Conservation (phyloP, 371 early-diverging fungal genomes). For the Saksenaea vasiformis region DNA sequence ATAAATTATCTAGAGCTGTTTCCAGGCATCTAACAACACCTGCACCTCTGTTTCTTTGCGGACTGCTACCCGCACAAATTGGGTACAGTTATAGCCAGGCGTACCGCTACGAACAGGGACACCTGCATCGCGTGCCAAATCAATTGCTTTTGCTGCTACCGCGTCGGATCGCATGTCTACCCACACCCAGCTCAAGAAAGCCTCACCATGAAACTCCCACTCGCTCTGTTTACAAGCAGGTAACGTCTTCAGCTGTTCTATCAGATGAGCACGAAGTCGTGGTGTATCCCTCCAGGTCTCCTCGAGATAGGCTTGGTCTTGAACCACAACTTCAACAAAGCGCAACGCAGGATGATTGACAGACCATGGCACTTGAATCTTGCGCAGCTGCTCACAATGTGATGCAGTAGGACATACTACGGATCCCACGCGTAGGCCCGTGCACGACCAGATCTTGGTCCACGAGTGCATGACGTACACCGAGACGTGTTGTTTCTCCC, state of each 20-base stretch:
- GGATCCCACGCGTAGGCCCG: conserved; percentile 85
- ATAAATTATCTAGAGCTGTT: conserved; percentile 40
- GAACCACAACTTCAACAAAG: conserved; percentile 77
- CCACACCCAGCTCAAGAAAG: conserved; percentile 88
- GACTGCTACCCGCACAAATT: conserved; percentile 80
- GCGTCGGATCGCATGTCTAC: conserved; percentile 61
- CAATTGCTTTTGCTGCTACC: conserved; percentile 62
- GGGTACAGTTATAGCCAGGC: conserved; percentile 76
- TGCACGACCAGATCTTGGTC: conserved; percentile 92
- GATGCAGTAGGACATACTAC: conserved; percentile 77
- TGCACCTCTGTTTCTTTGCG: conserved; percentile 66
- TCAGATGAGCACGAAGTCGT: conserved; percentile 62
- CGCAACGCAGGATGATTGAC: conserved; percentile 82
- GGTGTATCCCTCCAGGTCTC: conserved; percentile 78
- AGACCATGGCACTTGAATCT: conserved; percentile 87
- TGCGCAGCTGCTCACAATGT: conserved; percentile 70
- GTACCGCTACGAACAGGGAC: conserved; percentile 82
- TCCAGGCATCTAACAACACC: conserved; percentile 68
- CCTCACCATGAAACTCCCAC: conserved; percentile 75
- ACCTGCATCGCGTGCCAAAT: conserved; percentile 71
- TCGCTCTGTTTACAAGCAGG: conserved; percentile 18
- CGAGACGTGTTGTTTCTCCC: conserved; percentile 61
- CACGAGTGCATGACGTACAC: conserved; percentile 88
- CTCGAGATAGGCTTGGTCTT: conserved; percentile 65
- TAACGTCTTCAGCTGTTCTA: conserved; percentile 50